Evolutionary conservation across 495 filamentous ascomycete species (phyloP), one percentile per base, ranked within the genome.

Genomic region (Rhypophila decipiens): DNA sequence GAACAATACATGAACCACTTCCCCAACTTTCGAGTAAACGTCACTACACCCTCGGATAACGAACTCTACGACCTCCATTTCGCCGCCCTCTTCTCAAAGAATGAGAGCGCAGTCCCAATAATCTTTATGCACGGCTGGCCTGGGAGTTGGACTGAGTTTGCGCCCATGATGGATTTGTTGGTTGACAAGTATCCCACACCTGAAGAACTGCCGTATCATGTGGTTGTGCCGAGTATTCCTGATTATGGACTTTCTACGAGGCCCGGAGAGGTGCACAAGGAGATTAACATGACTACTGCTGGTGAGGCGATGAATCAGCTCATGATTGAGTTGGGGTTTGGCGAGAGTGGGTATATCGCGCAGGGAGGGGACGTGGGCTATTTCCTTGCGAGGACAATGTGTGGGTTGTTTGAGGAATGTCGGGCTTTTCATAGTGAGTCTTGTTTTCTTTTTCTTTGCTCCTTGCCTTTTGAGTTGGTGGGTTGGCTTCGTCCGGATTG

Each of bases 311-410:
- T 85, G 5, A 57, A 85, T 58, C 55, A 72, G 29, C 53, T 87
- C 3, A 82, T 86, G 78, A 59, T 61, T 13, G 60, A 64, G 1
- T 63, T 85, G 2, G 82, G 81, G 0, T 80, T 86, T 42, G 67
- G 59, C 5, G 19, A 75, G 2, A 8, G 13, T 4, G 31, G 18
- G 8, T 86, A 87, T 56, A 60, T 85, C 17, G 74, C 70, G 0
- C 80, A 85, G 50, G 83, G 83, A 2, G 84, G 83, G 15, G 83
- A 88, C 52, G 70, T 86, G 63, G 10, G 50, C 83, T 17, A 67
- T 9, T 13, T 36, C 27, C 49, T 50, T 5, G 39, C 47, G 24
- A 36, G 37, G 10, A n/a, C 31, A n/a, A 48, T 45, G 11, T 21
- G 19, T 11, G 47, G 44, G 27, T 37, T 34, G 12, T 42, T 57